These are phyloP conservation scores for Trichosporon inkin DNA, from an alignment of 1,284 basidiomycete species.

Conservation along the genomic window DNA sequence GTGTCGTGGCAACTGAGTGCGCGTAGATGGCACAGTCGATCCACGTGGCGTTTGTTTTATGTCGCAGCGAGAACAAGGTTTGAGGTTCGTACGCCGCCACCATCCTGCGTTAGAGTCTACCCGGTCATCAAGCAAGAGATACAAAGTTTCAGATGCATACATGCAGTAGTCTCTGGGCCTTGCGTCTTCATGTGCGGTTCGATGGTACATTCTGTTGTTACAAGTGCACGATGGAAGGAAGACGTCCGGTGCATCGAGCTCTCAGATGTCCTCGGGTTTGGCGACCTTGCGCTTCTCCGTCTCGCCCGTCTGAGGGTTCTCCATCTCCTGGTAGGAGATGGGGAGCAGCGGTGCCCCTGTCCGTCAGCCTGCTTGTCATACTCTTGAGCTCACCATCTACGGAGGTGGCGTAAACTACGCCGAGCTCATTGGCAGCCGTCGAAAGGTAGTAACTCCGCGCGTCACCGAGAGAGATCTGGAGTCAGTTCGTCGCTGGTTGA, in stretches of 20 bases:
- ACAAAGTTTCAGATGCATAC: neutral
- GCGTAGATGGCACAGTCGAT: conserved; percentile 2
- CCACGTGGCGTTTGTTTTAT: neutral
- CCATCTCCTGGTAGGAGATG: conserved; percentile 51
- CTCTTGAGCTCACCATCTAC: conserved; percentile 39
- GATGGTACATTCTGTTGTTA: conserved; percentile 3
- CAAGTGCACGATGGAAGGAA: neutral
- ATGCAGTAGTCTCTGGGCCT: neutral
- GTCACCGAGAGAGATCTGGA: conserved; percentile 85
- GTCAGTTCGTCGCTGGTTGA: neutral
- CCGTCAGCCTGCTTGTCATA: neutral
- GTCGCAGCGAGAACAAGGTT: neutral
- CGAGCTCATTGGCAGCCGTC: conserved; percentile 88
- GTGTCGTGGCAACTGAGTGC: conserved; percentile 7
- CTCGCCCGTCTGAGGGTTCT: conserved; percentile 47
- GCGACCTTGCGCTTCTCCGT: conserved; percentile 50
- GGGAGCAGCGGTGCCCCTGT: conserved; percentile 47
- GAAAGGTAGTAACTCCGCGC: conserved; percentile 90
- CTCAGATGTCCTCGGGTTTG: conserved; percentile 45
- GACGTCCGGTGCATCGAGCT: neutral
- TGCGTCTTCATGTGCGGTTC: neutral
- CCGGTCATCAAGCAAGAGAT: neutral
- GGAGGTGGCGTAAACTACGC: conserved; percentile 53
- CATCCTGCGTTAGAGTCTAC: neutral
- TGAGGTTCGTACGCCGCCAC: neutral